Percentiles rank a stretch among this genome's conserved stretches.
These are phyloP conservation scores for Aaosphaeria arxii DNA, from an alignment of 2,329 filamentous ascomycete species.

Conservation along the genomic window DNA sequence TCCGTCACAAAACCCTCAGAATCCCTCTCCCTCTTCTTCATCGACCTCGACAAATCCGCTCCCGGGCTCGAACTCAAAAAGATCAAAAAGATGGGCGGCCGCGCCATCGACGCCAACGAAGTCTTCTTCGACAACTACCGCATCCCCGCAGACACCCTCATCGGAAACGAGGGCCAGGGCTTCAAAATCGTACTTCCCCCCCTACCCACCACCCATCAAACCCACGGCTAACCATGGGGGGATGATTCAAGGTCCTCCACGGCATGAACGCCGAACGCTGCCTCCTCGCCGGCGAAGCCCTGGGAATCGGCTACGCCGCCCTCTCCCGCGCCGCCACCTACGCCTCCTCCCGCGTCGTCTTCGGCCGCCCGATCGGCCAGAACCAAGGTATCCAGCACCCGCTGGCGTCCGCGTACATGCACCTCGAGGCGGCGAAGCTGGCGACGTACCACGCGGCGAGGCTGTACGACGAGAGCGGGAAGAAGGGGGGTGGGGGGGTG, in stretches of 20 bases:
- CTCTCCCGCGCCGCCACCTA: slow-evolving; percentile 43
- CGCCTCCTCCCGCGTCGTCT: slow-evolving; percentile 50
- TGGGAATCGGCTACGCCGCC: slow-evolving; percentile 74
- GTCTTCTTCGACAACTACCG: slow-evolving; percentile 81
- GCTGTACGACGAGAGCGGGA: slow-evolving; percentile 52
- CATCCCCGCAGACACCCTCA: slow-evolving; percentile 61
- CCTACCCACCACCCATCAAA: not conserved
- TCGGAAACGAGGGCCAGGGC: slow-evolving; percentile 71
- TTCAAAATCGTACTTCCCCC: slow-evolving; percentile 62
- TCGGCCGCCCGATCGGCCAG: slow-evolving; percentile 56
- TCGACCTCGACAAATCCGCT: slow-evolving; percentile 63
- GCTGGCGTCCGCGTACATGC: slow-evolving; percentile 58
- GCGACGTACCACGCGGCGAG: slow-evolving; percentile 60
- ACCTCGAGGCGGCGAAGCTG: slow-evolving; percentile 59
- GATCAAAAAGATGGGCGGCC: slow-evolving; percentile 83
- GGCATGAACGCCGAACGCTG: slow-evolving; percentile 51
- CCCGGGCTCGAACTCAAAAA: slow-evolving; percentile 64
- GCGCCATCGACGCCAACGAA: slow-evolving; percentile 80
- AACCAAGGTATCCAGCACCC: slow-evolving; percentile 61
- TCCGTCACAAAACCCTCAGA: slow-evolving; percentile 68
- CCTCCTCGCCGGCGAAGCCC: slow-evolving; percentile 66
- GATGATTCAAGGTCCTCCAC: slow-evolving; percentile 36
- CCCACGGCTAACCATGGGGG: not conserved
- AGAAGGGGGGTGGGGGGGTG: slow-evolving; percentile 31
- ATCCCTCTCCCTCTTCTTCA: slow-evolving; percentile 76